Conservation (phyloP, 345 rosid species). For the Eucalyptus sp. region DNA sequence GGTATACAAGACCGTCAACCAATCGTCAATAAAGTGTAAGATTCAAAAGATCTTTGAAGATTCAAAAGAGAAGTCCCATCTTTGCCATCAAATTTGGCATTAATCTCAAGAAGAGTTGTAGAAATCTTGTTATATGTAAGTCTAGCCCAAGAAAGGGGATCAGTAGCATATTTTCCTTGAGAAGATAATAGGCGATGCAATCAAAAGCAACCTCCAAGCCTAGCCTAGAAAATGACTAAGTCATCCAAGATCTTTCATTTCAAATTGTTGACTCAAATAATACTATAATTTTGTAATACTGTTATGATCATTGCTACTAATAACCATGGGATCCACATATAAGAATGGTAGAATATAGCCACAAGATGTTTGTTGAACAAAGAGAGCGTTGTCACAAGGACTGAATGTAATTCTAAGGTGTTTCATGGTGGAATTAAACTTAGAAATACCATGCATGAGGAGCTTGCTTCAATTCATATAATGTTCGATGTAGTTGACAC, state of each 20-base stretch:
- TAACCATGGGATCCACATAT: background rate
- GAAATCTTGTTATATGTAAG: background rate
- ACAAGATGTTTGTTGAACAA: background rate
- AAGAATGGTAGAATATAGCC: background rate
- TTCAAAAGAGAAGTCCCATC: background rate
- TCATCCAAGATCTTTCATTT: background rate
- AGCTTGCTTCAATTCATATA: background rate
- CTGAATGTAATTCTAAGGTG: background rate
- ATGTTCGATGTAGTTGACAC: background rate
- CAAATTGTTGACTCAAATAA: background rate
- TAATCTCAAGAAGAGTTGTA: background rate
- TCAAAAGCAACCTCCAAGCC: background rate
- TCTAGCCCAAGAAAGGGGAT: background rate
- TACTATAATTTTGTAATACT: fast-evolving
- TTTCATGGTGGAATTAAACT: background rate
- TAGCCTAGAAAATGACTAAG: background rate
- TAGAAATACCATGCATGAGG: background rate
- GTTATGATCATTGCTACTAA: too few species aligned
- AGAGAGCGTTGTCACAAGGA: too few species aligned
- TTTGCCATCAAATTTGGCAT: background rate
- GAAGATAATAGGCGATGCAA: background rate
- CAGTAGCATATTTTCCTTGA: background rate
- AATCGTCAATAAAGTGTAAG: background rate
- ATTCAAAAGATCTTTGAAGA: background rate
- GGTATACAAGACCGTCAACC: background rate